A percentile compares a stretch with the other conserved stretches of the same genome.
phyloP scores from a whole-genome alignment of 179 eudicot genomes.

The Dionaea muscipula region DNA sequence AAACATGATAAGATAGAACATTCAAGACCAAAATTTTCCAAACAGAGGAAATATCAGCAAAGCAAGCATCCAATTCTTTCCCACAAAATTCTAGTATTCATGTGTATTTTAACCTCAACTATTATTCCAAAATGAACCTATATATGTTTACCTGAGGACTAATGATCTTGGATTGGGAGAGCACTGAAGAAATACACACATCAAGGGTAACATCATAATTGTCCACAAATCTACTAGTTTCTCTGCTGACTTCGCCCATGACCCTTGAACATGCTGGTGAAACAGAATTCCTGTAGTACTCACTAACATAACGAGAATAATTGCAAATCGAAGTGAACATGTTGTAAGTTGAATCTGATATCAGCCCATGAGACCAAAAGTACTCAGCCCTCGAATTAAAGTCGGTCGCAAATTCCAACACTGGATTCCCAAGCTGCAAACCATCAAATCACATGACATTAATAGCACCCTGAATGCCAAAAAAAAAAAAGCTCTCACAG shows the following conservation, averaged over 20 bases:
- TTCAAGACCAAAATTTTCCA: too few species aligned
- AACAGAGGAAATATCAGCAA: too few species aligned
- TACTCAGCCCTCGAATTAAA: slow-evolving; percentile 90
- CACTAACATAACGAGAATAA: slow-evolving; percentile 75
- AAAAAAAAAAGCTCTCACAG: too few species aligned
- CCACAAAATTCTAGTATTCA: too few species aligned
- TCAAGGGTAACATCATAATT: slow-evolving; percentile 93
- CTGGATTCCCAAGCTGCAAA: slow-evolving; percentile 85
- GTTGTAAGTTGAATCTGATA: slow-evolving; percentile 79
- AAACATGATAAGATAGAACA: too few species aligned
- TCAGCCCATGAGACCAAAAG: slow-evolving; percentile 93
- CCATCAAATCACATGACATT: slow-evolving; percentile 2
- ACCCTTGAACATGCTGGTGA: slow-evolving; percentile 68
- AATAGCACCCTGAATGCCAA: not conserved
- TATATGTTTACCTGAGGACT: slow-evolving; percentile 48
- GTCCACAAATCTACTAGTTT: slow-evolving; percentile 89
- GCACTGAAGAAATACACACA: slow-evolving; percentile 71
- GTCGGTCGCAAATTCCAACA: slow-evolving; percentile 72
- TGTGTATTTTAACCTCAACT: too few species aligned
- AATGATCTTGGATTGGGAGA: slow-evolving; percentile 71
- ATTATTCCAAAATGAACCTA: not conserved
- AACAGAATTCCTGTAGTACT: slow-evolving; percentile 57
- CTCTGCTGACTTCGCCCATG: slow-evolving; percentile 58
- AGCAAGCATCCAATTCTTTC: too few species aligned
- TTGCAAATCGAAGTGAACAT: slow-evolving; percentile 70